Evolutionary conservation across 306 rosid species (phyloP).

Genomic region (Begonia masoniana): DNA sequence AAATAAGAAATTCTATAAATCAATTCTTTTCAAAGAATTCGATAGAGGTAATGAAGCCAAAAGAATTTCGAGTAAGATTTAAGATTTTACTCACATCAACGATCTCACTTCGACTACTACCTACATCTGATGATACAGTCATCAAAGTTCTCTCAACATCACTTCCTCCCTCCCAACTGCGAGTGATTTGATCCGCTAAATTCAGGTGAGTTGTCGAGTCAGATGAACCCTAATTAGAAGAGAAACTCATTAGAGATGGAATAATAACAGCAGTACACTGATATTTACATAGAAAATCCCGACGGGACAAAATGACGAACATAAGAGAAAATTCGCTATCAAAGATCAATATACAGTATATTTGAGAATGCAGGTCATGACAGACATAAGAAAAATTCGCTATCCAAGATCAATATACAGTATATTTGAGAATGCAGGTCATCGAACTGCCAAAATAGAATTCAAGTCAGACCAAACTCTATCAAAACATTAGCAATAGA

Average conservation of each 20-base stretch:
- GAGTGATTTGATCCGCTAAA: conserved; percentile 32
- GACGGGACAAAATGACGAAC: too few species aligned
- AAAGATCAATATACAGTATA: too few species aligned
- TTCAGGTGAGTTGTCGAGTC: conserved; percentile 23
- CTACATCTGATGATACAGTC: conserved; percentile 36
- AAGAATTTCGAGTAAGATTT: neutral
- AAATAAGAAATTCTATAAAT: conserved; percentile 21
- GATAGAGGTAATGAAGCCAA: conserved; percentile 2
- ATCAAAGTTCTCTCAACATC: conserved; percentile 57
- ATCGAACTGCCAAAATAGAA: too few species aligned
- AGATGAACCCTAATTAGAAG: conserved; percentile 39
- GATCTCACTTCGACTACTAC: conserved; percentile 21
- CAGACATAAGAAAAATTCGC: too few species aligned
- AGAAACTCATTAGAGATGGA: neutral
- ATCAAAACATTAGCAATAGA: too few species aligned
- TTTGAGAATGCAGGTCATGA: too few species aligned
- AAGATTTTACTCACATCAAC: conserved; percentile 40
- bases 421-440: too few species aligned
- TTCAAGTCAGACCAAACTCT: too few species aligned
- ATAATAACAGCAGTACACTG: too few species aligned
- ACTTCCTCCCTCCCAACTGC: conserved; percentile 34
- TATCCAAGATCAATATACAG: too few species aligned
- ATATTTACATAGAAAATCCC: too few species aligned
- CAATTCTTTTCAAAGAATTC: conserved; percentile 4
- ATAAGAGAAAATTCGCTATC: too few species aligned